Evolutionary conservation across 352 stramenopile species (phyloP).

Genomic region (Phytophthora parvispora): DNA sequence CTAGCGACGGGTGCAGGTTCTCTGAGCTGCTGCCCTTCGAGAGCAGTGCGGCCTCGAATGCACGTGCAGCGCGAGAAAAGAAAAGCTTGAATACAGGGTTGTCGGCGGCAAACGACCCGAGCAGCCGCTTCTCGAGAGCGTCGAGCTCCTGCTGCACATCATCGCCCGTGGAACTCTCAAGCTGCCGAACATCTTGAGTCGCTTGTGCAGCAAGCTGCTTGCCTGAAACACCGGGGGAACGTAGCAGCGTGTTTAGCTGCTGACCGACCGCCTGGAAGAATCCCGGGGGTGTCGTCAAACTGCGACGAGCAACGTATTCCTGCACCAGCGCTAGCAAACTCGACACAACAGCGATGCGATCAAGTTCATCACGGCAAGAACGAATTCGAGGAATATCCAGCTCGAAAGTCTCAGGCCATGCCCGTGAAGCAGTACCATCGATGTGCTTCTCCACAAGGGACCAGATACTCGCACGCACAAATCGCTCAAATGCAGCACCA

Average conservation of each 20-base stretch:
- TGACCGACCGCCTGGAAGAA: slow-evolving; percentile 44
- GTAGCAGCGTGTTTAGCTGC: slow-evolving; percentile 53
- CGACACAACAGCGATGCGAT: slow-evolving; percentile 65
- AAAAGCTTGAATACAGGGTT: slow-evolving; percentile 76
- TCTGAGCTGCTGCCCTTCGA: slow-evolving; percentile 17
- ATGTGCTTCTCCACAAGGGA: slow-evolving; percentile 63
- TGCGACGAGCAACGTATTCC: slow-evolving; percentile 53
- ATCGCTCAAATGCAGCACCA: slow-evolving; percentile 49
- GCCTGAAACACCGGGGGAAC: slow-evolving; percentile 56
- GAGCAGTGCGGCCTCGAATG: slow-evolving; percentile 40
- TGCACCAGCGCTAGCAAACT: slow-evolving; percentile 72
- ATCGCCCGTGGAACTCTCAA: slow-evolving; percentile 25
- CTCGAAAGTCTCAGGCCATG: slow-evolving; percentile 77
- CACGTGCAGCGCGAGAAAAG: slow-evolving; percentile 42
- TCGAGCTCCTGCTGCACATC: slow-evolving; percentile 30
- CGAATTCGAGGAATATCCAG: slow-evolving; percentile 68
- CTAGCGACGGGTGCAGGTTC: slow-evolving; percentile 61
- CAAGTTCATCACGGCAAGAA: slow-evolving; percentile 60
- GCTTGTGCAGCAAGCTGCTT: slow-evolving; percentile 64
- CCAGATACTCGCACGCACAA: slow-evolving; percentile 59
- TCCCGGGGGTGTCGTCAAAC: slow-evolving; percentile 26
- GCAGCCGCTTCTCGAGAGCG: slow-evolving; percentile 55
- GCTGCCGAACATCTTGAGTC: slow-evolving; percentile 38
- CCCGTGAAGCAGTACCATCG: slow-evolving; percentile 38
- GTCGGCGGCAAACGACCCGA: slow-evolving; percentile 47